These are phyloP conservation scores for Fusarium nanum DNA, from an alignment of 2,329 filamentous ascomycete genomes.

Conservation along the genomic window DNA sequence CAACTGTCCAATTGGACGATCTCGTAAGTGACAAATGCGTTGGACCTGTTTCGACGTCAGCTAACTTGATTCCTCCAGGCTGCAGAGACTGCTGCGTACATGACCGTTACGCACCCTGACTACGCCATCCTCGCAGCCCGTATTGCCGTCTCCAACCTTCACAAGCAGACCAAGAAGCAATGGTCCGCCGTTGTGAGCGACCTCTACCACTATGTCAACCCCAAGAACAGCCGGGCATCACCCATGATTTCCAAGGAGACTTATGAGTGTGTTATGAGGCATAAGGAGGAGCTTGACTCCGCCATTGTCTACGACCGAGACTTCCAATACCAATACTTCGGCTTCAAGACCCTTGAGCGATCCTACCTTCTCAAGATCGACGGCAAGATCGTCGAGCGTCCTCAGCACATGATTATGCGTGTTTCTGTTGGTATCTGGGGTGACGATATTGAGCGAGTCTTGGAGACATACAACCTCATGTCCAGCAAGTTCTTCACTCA, in stretches of 20 bases:
- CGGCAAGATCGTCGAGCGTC: conserved; percentile 95
- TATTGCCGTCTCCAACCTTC: conserved; percentile 98
- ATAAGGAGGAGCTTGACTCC: conserved; percentile 97
- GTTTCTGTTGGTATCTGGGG: conserved; percentile 97
- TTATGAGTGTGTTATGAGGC: conserved; percentile 93
- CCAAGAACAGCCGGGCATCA: conserved; percentile 83
- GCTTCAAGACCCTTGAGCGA: conserved; percentile 98
- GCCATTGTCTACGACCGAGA: conserved; percentile 99
- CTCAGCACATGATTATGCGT: conserved; percentile 99
- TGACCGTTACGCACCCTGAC: conserved; percentile 99
- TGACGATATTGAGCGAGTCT: conserved; percentile 90
- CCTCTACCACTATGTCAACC: conserved; percentile 95
- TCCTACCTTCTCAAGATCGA: conserved; percentile 97
- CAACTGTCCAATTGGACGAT: conserved; percentile 95
- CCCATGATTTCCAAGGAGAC: conserved; percentile 96
- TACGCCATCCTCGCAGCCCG: conserved; percentile 98
- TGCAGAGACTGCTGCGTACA: conserved; percentile 98
- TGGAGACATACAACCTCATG: conserved; percentile 99
- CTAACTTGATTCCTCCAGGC: conserved; percentile 67
- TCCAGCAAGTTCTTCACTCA: conserved; percentile 99
- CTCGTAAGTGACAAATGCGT: conserved; percentile 72
- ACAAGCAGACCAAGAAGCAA: conserved; percentile 99
- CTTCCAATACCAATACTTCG: conserved; percentile 99
- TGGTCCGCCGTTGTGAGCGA: conserved; percentile 96
- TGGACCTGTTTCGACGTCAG: background rate